These are phyloP conservation scores for Platanus orientalis DNA, from an alignment of 164 flowering plant genomes.

Conservation along the genomic window DNA sequence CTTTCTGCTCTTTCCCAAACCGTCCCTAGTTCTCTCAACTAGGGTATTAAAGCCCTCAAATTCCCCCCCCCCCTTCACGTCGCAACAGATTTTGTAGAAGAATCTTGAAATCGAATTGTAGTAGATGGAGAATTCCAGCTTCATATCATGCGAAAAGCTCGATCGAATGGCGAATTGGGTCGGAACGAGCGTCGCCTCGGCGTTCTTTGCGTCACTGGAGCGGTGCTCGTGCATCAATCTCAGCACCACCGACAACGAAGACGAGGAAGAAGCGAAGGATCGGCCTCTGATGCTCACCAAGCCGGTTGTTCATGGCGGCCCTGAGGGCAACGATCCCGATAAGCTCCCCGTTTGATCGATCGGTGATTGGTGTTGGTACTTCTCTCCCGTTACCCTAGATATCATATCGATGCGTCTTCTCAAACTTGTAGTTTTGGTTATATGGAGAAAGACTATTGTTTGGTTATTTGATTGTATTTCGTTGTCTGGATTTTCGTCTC, in stretches of 20 bases:
- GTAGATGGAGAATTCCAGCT: conserved; percentile 27
- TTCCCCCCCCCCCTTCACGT: too few relatives aligned
- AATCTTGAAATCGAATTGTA: background rate
- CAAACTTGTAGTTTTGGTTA: background rate
- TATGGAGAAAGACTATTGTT: too few relatives aligned
- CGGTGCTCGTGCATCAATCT: conserved; percentile 65
- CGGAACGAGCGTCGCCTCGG: conserved; percentile 54
- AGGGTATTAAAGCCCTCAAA: too few relatives aligned
- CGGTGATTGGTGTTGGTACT: background rate
- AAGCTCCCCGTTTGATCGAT: conserved; percentile 23
- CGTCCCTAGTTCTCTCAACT: too few relatives aligned
- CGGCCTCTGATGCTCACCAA: conserved; percentile 40
- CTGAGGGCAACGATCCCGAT: conserved; percentile 5
- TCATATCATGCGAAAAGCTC: conserved; percentile 28
- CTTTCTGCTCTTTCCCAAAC: too few relatives aligned
- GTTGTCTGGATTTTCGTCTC: background rate
- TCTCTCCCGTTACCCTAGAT: background rate
- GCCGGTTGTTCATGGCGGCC: conserved; percentile 12
- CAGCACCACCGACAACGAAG: conserved; percentile 44
- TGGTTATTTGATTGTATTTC: background rate
- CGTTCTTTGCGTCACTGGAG: conserved; percentile 62
- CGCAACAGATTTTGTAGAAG: too few relatives aligned
- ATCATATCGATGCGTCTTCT: background rate
- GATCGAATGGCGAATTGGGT: conserved; percentile 45
- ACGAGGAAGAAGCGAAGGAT: conserved; percentile 37